phyloP scores from a whole-genome alignment of 2,329 filamentous ascomycete genomes.

The Chaetomiaceae sp. region DNA sequence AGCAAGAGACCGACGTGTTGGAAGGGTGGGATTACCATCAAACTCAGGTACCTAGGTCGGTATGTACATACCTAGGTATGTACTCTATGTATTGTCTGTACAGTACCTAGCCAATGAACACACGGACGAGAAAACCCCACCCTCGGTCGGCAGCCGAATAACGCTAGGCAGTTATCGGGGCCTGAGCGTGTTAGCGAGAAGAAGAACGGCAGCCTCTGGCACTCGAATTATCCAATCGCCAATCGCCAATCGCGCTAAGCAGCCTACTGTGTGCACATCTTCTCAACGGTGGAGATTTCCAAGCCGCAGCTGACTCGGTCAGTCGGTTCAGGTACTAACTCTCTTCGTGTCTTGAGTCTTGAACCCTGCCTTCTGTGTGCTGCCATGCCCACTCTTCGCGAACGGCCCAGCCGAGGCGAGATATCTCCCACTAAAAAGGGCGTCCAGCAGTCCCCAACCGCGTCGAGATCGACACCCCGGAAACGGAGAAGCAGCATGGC shows the following conservation, averaged over 20 bases:
- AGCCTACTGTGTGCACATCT: slow-evolving; percentile 1
- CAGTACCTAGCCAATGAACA: no score
- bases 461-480: slow-evolving; percentile 19
- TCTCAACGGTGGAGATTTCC: slow-evolving; percentile 23
- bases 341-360: slow-evolving; percentile 14
- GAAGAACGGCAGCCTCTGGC: not conserved
- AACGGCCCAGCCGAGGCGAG: slow-evolving; percentile 29
- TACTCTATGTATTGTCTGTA: no score
- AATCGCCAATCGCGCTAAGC: slow-evolving; percentile 14
- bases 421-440: slow-evolving; percentile 25
- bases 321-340: slow-evolving; percentile 21
- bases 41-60: no score
- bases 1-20: no score
- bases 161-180: slow-evolving; percentile 20
- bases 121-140: no score
- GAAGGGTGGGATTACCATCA: no score
- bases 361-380: slow-evolving; percentile 18
- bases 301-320: slow-evolving; percentile 22
- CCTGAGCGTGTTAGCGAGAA: slow-evolving; percentile 13
- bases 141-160: not conserved
- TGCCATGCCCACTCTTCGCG: slow-evolving; percentile 30
- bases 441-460: slow-evolving; percentile 19
- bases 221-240: no score
- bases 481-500: slow-evolving; percentile 33
- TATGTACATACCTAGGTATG: no score